These are phyloP conservation scores for Collybia sordida DNA, from an alignment of 768 basidiomycete genomes.

Conservation along the genomic window DNA sequence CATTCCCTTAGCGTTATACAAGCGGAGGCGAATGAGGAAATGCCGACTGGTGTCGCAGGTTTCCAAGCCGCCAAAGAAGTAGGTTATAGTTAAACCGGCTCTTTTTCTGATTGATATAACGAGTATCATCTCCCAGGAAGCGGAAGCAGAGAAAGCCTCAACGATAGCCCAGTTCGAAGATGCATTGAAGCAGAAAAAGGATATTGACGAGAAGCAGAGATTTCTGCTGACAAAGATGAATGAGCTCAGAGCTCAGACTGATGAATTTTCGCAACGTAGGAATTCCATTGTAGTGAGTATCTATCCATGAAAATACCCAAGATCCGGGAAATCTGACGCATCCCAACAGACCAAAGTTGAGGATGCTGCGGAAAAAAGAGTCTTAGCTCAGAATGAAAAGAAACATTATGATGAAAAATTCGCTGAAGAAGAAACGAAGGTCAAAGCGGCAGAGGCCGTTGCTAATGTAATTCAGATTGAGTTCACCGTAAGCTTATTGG, in stretches of 20 bases:
- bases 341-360: constrained; percentile 47
- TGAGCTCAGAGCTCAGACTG: constrained; percentile 45
- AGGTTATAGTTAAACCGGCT: constrained; percentile 13
- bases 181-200: constrained; percentile 41
- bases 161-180: constrained; percentile 49
- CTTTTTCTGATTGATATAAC: neutral
- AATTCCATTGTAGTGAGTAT: constrained; percentile 43
- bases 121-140: constrained; percentile 39
- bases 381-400: constrained; percentile 48
- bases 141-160: constrained; percentile 48
- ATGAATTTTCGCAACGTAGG: constrained; percentile 47
- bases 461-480: constrained; percentile 58
- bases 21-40: constrained; percentile 65
- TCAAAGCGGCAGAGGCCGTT: constrained; percentile 43
- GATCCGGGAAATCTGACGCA: neutral
- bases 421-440: constrained; percentile 42
- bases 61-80: constrained; percentile 57
- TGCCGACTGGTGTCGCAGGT: constrained; percentile 61
- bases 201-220: constrained; percentile 45
- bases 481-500: constrained; percentile 46
- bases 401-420: constrained; percentile 54
- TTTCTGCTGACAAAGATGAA: constrained; percentile 43
- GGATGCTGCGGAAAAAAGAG: constrained; percentile 45
- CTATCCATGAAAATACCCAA: neutral
- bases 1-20: constrained; percentile 38